These are phyloP conservation scores for Penicillium pancosmium DNA, from an alignment of 495 filamentous ascomycete genomes.

Conservation along the genomic window DNA sequence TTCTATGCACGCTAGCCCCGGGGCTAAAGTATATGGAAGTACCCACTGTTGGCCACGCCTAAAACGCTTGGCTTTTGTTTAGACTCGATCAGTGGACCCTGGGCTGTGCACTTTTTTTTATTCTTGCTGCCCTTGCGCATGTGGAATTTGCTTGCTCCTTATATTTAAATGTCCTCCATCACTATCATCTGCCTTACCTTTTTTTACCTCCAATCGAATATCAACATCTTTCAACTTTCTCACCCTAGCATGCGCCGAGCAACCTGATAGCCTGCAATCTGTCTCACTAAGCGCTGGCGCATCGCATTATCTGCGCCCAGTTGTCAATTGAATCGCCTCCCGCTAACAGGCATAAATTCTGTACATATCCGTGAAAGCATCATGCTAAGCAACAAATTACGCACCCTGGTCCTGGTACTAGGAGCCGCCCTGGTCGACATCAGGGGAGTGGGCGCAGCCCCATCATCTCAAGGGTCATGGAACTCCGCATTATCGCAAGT, in stretches of 20 bases:
- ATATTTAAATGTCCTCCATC: not conserved
- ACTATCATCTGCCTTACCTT: not conserved
- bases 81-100: conserved; percentile 19
- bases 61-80: conserved; percentile 28
- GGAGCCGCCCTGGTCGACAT: conserved; percentile 7
- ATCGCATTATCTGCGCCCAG: not conserved
- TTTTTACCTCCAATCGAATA: not conserved
- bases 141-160: conserved; percentile 1
- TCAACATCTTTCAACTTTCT: not conserved
- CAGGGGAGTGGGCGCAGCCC: conserved; percentile 14
- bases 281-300: not conserved
- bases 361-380: not conserved
- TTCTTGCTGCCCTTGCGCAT: conserved; percentile 10
- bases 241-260: conserved; percentile 7
- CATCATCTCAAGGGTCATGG: conserved; percentile 12
- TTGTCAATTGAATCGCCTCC: not conserved
- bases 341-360: not conserved
- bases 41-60: conserved; percentile 7
- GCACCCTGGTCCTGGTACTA: conserved; percentile 5
- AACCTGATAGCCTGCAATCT: not conserved
- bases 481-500: conserved; percentile 17
- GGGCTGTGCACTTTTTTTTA: conserved; percentile 10
- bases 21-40: not conserved
- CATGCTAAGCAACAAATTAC: not conserved
- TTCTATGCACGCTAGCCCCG: too few relatives aligned